Evolutionary conservation across 345 rosid species (phyloP).

Genomic region (Passiflora organensis): DNA sequence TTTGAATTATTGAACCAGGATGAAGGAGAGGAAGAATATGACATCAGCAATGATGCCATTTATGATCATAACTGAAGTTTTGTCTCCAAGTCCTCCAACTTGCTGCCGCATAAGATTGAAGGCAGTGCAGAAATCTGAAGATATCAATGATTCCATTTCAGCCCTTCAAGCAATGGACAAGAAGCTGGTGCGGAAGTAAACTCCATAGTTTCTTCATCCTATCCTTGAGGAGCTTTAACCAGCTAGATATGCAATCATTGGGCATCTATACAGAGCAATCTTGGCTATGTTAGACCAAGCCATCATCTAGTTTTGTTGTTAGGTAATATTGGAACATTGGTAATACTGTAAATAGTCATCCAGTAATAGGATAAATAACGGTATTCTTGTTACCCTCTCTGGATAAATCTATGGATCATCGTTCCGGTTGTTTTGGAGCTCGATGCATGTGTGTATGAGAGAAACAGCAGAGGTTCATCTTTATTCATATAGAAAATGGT

Average conservation of each 20-base stretch:
- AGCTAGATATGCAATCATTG: neutral
- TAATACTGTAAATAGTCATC: too few relatives aligned
- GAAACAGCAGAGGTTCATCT: too few relatives aligned
- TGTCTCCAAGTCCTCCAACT: neutral
- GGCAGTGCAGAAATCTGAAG: neutral
- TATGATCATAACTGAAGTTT: neutral
- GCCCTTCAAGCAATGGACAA: neutral
- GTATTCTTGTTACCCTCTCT: too few relatives aligned
- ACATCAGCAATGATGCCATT: constrained; percentile 7
- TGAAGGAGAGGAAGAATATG: constrained; percentile 23
- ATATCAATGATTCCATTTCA: neutral
- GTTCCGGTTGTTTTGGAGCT: too few relatives aligned
- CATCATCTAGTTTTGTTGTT: too few relatives aligned
- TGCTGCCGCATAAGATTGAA: neutral
- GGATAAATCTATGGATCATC: too few relatives aligned
- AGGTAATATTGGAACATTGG: too few relatives aligned
- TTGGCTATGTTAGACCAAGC: too few relatives aligned
- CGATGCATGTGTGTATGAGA: too few relatives aligned
- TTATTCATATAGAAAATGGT: too few relatives aligned
- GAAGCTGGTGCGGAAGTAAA: neutral
- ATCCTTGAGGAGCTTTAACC: neutral
- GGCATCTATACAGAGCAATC: too few relatives aligned
- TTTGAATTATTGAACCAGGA: constrained; percentile 19
- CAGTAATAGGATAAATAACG: too few relatives aligned
- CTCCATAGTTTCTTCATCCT: neutral